A percentile compares a stretch with the other conserved stretches of the same genome.
Evolutionary conservation across 495 filamentous ascomycete species (phyloP).

Genomic region (Podospora pseudocomata): DNA sequence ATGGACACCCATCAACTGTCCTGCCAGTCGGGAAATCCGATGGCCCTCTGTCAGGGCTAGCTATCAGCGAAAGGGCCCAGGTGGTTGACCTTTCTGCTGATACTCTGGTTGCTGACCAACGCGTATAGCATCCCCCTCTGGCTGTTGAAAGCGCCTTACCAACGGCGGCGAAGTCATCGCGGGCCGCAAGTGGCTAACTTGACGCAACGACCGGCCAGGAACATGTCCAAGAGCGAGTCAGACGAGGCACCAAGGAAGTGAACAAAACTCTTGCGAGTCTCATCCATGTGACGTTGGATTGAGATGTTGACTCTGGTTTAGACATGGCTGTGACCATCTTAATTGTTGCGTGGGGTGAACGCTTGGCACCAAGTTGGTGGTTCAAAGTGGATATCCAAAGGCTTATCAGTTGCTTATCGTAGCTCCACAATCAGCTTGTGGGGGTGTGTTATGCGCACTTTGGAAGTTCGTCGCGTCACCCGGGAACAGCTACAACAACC

Average conservation of each 20-base stretch:
- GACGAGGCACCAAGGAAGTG: too few species aligned
- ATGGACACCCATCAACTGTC: slow-evolving; percentile 7
- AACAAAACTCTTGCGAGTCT: too few species aligned
- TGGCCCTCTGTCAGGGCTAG: neutral
- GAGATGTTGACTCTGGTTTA: neutral
- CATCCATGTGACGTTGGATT: neutral
- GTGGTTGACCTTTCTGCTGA: too few species aligned
- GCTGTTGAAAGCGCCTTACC: neutral
- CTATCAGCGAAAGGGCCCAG: neutral
- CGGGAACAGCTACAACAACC: neutral
- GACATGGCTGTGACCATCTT: neutral
- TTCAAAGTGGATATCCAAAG: neutral
- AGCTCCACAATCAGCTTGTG: neutral
- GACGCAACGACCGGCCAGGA: neutral
- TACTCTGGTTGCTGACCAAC: too few species aligned
- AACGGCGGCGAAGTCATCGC: neutral
- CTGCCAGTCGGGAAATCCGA: neutral
- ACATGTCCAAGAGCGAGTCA: neutral
- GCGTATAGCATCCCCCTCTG: neutral
- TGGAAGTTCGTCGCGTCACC: neutral
- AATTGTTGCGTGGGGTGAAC: neutral
- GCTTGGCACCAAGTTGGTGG: neutral
- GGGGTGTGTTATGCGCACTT: neutral
- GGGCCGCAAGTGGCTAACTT: neutral
- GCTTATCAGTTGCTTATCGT: neutral